Conservation (phyloP, 208 protist species). For the Lotmaria passim region DNA sequence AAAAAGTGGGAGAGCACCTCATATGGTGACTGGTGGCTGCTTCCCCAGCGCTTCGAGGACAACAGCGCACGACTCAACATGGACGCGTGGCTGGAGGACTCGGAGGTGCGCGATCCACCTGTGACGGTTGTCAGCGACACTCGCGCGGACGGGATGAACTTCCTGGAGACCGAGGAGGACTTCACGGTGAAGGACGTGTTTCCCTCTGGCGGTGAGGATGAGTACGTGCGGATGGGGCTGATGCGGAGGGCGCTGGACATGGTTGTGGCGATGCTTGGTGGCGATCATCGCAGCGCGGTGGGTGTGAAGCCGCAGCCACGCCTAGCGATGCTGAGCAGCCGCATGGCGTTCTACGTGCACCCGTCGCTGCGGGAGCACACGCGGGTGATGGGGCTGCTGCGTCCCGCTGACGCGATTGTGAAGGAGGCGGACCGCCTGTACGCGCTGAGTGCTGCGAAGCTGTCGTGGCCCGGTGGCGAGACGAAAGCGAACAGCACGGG, state of each 20-base stretch:
- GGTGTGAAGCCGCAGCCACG: slow-evolving; percentile 1
- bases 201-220: background rate
- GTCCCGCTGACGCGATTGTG: background rate
- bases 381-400: slow-evolving; percentile 23
- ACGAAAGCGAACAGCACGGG: too few relatives aligned
- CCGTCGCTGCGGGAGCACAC: slow-evolving; percentile 15
- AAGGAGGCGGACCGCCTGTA: slow-evolving; percentile 17
- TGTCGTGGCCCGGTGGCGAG: too few relatives aligned
- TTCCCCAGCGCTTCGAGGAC: background rate
- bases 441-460: background rate
- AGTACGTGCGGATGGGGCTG: background rate
- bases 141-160: background rate
- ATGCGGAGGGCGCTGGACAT: background rate
- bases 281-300: background rate
- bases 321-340: slow-evolving; percentile 5
- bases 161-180: background rate
- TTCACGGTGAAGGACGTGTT: slow-evolving; percentile 7
- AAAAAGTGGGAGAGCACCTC: background rate
- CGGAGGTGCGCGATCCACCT: background rate
- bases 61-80: background rate
- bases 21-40: background rate
- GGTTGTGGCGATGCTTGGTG: background rate
- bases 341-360: slow-evolving; percentile 17
- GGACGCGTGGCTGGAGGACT: slow-evolving; percentile 15
- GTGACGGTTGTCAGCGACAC: background rate